Evolutionary conservation across 2,329 filamentous ascomycete species (phyloP), one percentile per base, ranked within the genome.

Genomic region (Fusarium albosuccineum): DNA sequence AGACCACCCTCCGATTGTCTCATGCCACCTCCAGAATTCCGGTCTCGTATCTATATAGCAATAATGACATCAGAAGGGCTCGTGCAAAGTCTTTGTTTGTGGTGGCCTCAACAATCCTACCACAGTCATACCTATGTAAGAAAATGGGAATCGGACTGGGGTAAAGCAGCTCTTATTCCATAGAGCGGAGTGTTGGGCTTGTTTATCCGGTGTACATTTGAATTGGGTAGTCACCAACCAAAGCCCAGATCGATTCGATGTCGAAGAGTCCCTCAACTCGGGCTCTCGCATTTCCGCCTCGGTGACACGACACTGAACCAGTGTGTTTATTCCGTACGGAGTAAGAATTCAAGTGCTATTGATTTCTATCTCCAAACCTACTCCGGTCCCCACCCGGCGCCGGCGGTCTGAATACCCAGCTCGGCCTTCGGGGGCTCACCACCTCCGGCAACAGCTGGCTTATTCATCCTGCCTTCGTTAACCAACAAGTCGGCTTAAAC

Each of bases 1-100:
- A 13, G 11, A 40, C 48, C 29, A 45, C 22, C 22, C 22, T 29
- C 8, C 30, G 16, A 16, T n/a, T 67, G 62, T 64, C 54, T 68
- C 40, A 22, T 52, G 36, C 34, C 37, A 39, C 42, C 22, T 42
- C 42, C 29, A 37, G 29, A 29, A 44, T 41, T 60, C 41, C 17
- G 39, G 13, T 29, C 22, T 42, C 26, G 37, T 44, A 27, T 29
- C 41, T 44, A 17, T 40, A 29, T 13, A 26, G 22, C 16, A 37
- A 33, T 39, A 44, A 42, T 39, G 30, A 58, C 48, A 59, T 62
- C 39, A 51, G 11, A 49, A 36, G 17, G 36, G 42, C 40, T 22
- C 22, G 22, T 22, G 22, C 22, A 22, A 22, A 22, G 22, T 22
- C 22, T 22, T 22, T 22, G 4, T 22, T 22, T 22, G 22, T 5